A percentile compares a stretch with the other conserved stretches of the same genome.
Evolutionary conservation across 2,329 filamentous ascomycete species (phyloP).

Genomic region (Aaosphaeria arxii): DNA sequence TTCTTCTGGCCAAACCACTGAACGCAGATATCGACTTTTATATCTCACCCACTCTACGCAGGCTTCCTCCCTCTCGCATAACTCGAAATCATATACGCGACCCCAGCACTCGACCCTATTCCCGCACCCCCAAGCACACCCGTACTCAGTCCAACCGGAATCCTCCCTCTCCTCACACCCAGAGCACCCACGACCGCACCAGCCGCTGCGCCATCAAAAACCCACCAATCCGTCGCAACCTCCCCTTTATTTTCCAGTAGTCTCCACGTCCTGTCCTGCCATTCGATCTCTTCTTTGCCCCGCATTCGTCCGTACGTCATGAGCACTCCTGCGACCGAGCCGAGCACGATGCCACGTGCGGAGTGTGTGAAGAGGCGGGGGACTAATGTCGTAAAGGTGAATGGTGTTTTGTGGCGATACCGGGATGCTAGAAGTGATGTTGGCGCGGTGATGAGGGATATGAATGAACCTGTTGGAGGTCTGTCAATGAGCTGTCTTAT

Average conservation of each 20-base stretch:
- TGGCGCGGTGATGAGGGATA: conserved; percentile 42
- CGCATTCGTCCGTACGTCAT: conserved; percentile 52
- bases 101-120: conserved; percentile 50
- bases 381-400: conserved; percentile 18
- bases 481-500: no score
- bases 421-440: conserved; percentile 23
- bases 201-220: conserved; percentile 43
- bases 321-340: conserved; percentile 43
- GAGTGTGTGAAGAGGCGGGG: conserved; percentile 45
- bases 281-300: conserved; percentile 59
- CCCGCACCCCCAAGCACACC: conserved; percentile 46
- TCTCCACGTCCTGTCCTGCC: conserved; percentile 63
- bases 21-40: neutral
- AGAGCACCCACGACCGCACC: conserved; percentile 32
- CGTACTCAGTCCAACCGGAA: conserved; percentile 30
- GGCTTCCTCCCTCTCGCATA: conserved; percentile 4
- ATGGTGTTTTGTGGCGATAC: conserved; percentile 14
- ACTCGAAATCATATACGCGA: conserved; percentile 33
- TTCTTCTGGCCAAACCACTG: neutral
- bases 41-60: neutral
- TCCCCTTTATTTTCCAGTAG: conserved; percentile 56
- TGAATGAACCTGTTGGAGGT: conserved; percentile 43
- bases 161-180: conserved; percentile 24
- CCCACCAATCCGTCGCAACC: conserved; percentile 57
- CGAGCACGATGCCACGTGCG: conserved; percentile 47